phyloP scores from a whole-genome alignment of 768 basidiomycete genomes.

The Tubosaeta sp. region DNA sequence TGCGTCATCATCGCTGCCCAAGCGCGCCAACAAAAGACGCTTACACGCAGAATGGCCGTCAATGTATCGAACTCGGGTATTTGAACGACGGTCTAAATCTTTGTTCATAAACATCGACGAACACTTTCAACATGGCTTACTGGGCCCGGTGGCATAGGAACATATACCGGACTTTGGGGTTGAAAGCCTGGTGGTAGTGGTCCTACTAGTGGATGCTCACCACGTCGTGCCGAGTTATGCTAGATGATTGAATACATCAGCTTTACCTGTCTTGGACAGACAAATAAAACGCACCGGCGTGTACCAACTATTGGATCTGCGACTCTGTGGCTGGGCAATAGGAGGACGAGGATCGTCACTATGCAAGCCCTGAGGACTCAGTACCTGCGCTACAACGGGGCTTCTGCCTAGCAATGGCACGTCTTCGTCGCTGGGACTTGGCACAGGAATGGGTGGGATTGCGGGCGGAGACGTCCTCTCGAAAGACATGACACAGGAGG shows the following conservation, averaged over 20 bases:
- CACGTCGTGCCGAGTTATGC: conserved; percentile 25
- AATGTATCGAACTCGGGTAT: conserved; percentile 66
- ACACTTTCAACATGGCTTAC: conserved; percentile 34
- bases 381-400: background rate
- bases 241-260: background rate
- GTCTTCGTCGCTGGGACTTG: background rate
- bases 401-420: background rate
- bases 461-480: background rate
- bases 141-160: conserved; percentile 49
- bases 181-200: conserved; percentile 20
- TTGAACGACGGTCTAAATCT: conserved; percentile 52
- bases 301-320: conserved; percentile 24
- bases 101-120: background rate
- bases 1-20: conserved; percentile 5
- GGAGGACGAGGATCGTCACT: conserved; percentile 13
- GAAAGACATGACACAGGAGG: background rate
- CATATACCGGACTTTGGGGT: conserved; percentile 30
- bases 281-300: conserved; percentile 12
- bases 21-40: conserved; percentile 14
- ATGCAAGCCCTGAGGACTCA: conserved; percentile 8
- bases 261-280: background rate
- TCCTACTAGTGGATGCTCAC: too few species aligned
- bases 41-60: conserved; percentile 62
- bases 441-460: background rate
- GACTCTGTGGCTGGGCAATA: conserved; percentile 18